These are phyloP conservation scores for Nakazawaea siamensis DNA, from an alignment of 805 yeast genomes.

Conservation along the genomic window DNA sequence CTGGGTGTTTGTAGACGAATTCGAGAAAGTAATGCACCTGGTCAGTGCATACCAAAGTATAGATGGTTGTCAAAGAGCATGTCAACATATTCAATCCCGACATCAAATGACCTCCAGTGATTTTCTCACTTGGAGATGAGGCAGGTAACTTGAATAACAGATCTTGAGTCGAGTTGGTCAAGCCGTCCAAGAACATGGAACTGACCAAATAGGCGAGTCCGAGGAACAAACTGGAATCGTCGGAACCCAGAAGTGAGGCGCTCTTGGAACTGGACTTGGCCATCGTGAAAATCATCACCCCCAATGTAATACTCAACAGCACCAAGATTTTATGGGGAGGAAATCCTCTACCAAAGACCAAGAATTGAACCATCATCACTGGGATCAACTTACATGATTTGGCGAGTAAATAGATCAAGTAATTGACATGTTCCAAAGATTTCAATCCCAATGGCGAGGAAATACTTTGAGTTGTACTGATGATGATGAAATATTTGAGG, in stretches of 20 bases:
- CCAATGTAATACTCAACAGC: conserved; percentile 70
- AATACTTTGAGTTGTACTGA: conserved; percentile 68
- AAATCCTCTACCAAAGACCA: conserved; percentile 61
- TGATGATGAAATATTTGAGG: conserved; percentile 33
- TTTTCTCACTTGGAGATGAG: conserved; percentile 15
- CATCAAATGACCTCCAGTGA: conserved; percentile 89
- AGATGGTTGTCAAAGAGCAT: conserved; percentile 37
- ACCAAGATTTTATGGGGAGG: conserved; percentile 73
- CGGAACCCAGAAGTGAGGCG: conserved; percentile 15
- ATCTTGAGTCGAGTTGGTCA: conserved; percentile 92
- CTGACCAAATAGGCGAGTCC: conserved; percentile 55
- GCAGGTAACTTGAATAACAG: conserved; percentile 50
- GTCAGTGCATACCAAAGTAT: conserved; percentile 34
- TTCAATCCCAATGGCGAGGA: conserved; percentile 80
- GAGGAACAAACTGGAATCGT: conserved; percentile 32
- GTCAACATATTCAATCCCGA: conserved; percentile 47
- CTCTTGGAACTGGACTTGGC: conserved; percentile 14
- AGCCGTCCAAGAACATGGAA: conserved; percentile 79
- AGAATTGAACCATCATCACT: conserved; percentile 77
- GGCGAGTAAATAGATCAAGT: conserved; percentile 75
- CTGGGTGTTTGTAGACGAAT: conserved; percentile 45
- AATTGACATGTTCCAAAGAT: conserved; percentile 77
- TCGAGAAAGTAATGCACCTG: conserved; percentile 42
- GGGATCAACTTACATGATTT: conserved; percentile 93
- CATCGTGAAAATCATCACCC: conserved; percentile 71